These are phyloP conservation scores for Zymoseptoria ardabiliae DNA, from an alignment of 2,329 filamentous ascomycete species.

Conservation along the genomic window DNA sequence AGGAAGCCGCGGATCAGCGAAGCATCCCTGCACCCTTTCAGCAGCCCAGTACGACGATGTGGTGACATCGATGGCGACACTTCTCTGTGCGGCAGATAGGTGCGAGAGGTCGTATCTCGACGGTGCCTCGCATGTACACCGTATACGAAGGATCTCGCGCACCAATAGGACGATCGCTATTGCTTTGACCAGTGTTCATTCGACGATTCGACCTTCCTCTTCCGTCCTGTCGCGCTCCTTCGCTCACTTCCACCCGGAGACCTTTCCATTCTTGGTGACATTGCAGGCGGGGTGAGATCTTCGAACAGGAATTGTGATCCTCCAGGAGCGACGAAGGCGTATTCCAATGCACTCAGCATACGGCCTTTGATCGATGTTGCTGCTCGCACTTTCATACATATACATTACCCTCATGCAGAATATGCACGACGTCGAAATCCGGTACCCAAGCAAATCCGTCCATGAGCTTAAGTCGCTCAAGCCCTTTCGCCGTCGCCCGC, in stretches of 20 bases:
- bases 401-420: background rate
- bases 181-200: background rate
- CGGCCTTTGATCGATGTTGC: background rate
- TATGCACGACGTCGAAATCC: background rate
- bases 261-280: background rate
- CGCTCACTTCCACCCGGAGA: background rate
- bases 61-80: background rate
- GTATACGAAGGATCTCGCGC: background rate
- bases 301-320: background rate
- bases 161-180: background rate
- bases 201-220: background rate
- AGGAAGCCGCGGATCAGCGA: no score
- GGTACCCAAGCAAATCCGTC: background rate
- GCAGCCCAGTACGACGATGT: background rate
- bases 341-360: background rate
- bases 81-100: background rate
- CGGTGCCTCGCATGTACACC: background rate
- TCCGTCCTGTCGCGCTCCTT: background rate
- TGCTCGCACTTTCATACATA: no score
- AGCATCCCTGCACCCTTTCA: background rate
- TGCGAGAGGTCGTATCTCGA: background rate
- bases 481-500: background rate
- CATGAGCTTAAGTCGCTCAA: background rate
- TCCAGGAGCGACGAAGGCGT: background rate
- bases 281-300: background rate